A percentile compares a stretch with the other conserved stretches of the same genome.
These are phyloP conservation scores for Cystobasidium sp. DNA, from an alignment of 1,284 basidiomycete species.

Conservation along the genomic window DNA sequence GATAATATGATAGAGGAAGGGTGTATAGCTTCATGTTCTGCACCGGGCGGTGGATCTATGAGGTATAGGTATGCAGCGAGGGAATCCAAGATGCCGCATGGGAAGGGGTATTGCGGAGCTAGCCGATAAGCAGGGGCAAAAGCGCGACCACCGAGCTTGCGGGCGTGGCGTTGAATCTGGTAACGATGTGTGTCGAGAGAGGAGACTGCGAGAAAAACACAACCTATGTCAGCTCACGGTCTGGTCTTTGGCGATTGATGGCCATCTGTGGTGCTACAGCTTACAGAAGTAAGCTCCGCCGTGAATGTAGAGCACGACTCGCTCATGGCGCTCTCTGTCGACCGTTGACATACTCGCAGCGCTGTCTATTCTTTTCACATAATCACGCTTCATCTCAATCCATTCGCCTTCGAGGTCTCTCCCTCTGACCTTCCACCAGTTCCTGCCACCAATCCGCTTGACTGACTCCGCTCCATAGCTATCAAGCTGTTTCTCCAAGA, in stretches of 20 bases:
- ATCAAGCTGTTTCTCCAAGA: conserved; percentile 56
- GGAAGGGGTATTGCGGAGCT: conserved; percentile 92
- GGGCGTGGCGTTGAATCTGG: conserved; percentile 57
- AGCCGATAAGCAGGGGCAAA: conserved; percentile 54
- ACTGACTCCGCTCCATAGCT: conserved; percentile 54
- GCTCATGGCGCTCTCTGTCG: conserved; percentile 48
- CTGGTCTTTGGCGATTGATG: background rate
- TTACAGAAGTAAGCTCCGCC: conserved; percentile 48
- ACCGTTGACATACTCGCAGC: conserved; percentile 31
- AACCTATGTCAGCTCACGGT: conserved; percentile 46
- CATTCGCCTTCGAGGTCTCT: conserved; percentile 52
- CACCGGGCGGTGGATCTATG: conserved; percentile 70
- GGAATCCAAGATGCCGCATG: conserved; percentile 74
- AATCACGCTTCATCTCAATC: conserved; percentile 59
- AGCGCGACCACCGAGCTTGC: conserved; percentile 58
- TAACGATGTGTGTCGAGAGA: conserved; percentile 58
- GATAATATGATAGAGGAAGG: conserved; percentile 80
- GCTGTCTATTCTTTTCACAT: conserved; percentile 50
- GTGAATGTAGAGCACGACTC: conserved; percentile 58
- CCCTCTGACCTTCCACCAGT: conserved; percentile 52
- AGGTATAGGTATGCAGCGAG: conserved; percentile 66
- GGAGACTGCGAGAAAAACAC: conserved; percentile 41
- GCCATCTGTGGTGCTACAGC: background rate
- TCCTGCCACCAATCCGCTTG: conserved; percentile 53
- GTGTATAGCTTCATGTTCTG: conserved; percentile 75